Evolutionary conservation across 768 basidiomycete genomes (phyloP), one percentile per base, ranked within the genome.

Genomic region (Lactarius hatsudake): DNA sequence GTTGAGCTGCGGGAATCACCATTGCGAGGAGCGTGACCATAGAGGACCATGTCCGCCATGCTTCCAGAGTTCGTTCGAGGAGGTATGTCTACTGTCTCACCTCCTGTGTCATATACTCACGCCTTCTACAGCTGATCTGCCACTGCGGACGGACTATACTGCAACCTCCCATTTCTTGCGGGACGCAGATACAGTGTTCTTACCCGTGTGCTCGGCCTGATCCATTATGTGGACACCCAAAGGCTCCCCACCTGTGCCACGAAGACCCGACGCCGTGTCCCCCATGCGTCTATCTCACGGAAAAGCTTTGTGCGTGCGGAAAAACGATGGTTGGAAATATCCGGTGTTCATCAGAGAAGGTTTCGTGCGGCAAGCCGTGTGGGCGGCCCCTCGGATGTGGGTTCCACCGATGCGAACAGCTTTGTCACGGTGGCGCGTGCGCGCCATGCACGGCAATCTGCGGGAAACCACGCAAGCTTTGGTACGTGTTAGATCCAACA

Each of bases 131-230:
- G 86, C 78, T 95, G 63, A 76, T 89, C 12, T 98, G 96, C 74
- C 77, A 83, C 58, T 98, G 96, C 75, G 91, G 90, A 0, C 83
- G 86, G n/a, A 98, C 94, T 2, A 82, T 93, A 18, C 78, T 95
- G 26, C 89, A 94, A 40, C 96, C 96, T 0, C 96, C 96, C 0
- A 87, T 97, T 43, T 85, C 89, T 0, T 98, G 96, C 71, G 94
- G 93, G 18, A 95, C 91, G 0, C 79, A 78, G 32, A 86, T 99
- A 70, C 76, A 79, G 43, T 99, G 97, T 73, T 77, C 80, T 1
- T 91, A 90, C 76, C 94, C 91, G 0, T 99, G 97, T 76, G 80
- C 84, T 42, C 82, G 84, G 2, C 86, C 88, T 1, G 76, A 85
- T 1, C 88, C 88, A 0, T 72, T 83, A 0, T 99, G 97, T 72